Conservation (phyloP, 2,329 filamentous ascomycete genomes). For the Amylocarpus encephaloides region DNA sequence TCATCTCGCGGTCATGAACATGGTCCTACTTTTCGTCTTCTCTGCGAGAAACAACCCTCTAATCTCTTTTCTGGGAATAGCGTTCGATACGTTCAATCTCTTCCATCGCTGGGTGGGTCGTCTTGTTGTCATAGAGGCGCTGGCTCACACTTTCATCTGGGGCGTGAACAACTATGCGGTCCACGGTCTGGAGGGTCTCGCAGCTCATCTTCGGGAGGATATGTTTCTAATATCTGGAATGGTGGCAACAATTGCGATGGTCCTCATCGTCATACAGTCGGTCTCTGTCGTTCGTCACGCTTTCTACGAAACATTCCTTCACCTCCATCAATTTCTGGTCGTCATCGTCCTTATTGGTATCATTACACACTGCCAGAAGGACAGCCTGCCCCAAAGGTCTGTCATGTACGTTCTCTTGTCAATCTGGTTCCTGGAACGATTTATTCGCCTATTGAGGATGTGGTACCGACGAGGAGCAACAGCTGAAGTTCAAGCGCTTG, state of each 20-base stretch:
- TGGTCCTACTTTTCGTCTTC: slow-evolving; percentile 66
- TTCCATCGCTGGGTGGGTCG: slow-evolving; percentile 73
- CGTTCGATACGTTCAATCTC: slow-evolving; percentile 75
- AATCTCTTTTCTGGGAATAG: slow-evolving; percentile 61
- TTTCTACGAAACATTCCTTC: slow-evolving; percentile 70
- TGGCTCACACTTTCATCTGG: slow-evolving; percentile 59
- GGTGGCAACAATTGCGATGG: slow-evolving; percentile 31
- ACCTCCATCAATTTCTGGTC: slow-evolving; percentile 60
- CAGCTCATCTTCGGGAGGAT: slow-evolving; percentile 31
- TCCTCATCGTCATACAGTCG: slow-evolving; percentile 56
- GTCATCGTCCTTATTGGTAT: slow-evolving; percentile 52
- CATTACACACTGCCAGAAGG: slow-evolving; percentile 57
- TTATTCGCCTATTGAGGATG: slow-evolving; percentile 51
- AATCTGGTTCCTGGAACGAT: slow-evolving; percentile 61
- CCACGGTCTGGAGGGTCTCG: slow-evolving; percentile 43
- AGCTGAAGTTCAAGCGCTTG: slow-evolving; percentile 66
- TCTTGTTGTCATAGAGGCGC: slow-evolving; percentile 60
- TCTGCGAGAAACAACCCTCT: slow-evolving; percentile 72
- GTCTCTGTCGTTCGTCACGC: slow-evolving; percentile 65
- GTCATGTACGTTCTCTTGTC: slow-evolving; percentile 54
- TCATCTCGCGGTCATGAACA: slow-evolving; percentile 63
- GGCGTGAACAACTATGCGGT: slow-evolving; percentile 38
- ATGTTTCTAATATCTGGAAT: slow-evolving; percentile 50
- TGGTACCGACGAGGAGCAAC: slow-evolving; percentile 60
- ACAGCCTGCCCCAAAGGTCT: slow-evolving; percentile 46